These are phyloP conservation scores for Ampelomyces quisqualis DNA, from an alignment of 2,329 filamentous ascomycete genomes.

Conservation along the genomic window DNA sequence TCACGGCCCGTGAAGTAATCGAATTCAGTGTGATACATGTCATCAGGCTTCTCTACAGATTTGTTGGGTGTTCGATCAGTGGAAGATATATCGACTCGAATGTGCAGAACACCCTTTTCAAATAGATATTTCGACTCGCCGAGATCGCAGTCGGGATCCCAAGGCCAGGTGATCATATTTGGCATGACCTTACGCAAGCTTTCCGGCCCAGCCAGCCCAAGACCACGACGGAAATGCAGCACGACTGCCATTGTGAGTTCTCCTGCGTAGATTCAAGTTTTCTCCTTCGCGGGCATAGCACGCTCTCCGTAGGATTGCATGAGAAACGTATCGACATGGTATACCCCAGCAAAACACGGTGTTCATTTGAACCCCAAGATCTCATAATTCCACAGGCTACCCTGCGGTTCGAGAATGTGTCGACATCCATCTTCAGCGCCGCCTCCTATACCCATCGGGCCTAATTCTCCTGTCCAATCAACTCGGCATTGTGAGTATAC, in stretches of 20 bases:
- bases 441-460: not conserved
- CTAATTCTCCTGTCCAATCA: not conserved
- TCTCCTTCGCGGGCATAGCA: too few relatives aligned
- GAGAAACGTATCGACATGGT: not conserved
- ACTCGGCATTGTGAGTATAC: constrained; percentile 4
- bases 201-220: constrained; percentile 2
- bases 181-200: not conserved
- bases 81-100: too few relatives aligned
- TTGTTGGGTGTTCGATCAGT: too few relatives aligned
- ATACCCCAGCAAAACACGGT: not conserved
- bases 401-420: too few relatives aligned
- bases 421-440: too few relatives aligned
- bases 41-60: too few relatives aligned
- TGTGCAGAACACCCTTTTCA: too few relatives aligned
- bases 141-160: not conserved
- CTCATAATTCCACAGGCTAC: too few relatives aligned
- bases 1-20: too few relatives aligned
- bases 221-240: not conserved
- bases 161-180: too few relatives aligned
- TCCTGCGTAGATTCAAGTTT: not conserved
- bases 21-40: too few relatives aligned
- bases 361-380: not conserved
- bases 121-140: not conserved
- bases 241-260: not conserved
- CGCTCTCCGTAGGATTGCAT: not conserved